These are phyloP conservation scores for Paraleonurus japonicus DNA, from an alignment of 257 asterid genomes.

Conservation along the genomic window DNA sequence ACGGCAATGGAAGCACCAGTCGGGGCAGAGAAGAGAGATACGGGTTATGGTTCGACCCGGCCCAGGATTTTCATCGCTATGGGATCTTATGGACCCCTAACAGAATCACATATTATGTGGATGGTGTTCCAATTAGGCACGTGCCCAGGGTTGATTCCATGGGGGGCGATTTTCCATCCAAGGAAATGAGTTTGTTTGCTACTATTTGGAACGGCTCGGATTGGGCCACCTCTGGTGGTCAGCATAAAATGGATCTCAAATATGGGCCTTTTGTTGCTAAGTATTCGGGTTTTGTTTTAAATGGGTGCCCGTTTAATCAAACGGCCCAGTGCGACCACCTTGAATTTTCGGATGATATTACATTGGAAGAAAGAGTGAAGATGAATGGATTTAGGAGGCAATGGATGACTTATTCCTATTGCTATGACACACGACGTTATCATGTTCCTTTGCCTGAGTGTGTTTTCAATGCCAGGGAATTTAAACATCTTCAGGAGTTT, in stretches of 20 bases:
- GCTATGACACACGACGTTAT: slow-evolving; percentile 39
- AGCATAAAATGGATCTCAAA: slow-evolving; percentile 27
- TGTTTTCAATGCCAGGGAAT: slow-evolving; percentile 29
- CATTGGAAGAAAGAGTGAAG: slow-evolving; percentile 17
- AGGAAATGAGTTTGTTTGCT: slow-evolving; percentile 45
- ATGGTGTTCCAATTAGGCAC: slow-evolving; percentile 41
- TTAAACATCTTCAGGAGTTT: slow-evolving; percentile 30
- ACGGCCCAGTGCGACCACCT: neutral
- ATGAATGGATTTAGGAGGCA: slow-evolving; percentile 34
- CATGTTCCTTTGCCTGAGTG: slow-evolving; percentile 39
- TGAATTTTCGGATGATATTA: neutral
- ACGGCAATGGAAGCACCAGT: slow-evolving; percentile 33
- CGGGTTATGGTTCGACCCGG: slow-evolving; percentile 40
- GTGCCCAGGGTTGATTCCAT: slow-evolving; percentile 29
- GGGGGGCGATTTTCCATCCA: slow-evolving; percentile 38
- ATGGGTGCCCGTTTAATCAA: slow-evolving; percentile 30
- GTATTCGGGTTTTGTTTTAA: slow-evolving; percentile 32
- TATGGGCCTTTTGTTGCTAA: slow-evolving; percentile 40
- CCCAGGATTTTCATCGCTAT: slow-evolving; percentile 39
- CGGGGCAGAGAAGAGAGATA: slow-evolving; percentile 48
- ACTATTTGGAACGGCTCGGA: slow-evolving; percentile 53
- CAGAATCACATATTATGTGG: slow-evolving; percentile 36
- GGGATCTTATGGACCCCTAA: slow-evolving; percentile 33
- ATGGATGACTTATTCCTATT: slow-evolving; percentile 40
- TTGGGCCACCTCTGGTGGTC: slow-evolving; percentile 47